Conservation (phyloP, 106 monocot genomes). For the Platanthera zijinensis region DNA sequence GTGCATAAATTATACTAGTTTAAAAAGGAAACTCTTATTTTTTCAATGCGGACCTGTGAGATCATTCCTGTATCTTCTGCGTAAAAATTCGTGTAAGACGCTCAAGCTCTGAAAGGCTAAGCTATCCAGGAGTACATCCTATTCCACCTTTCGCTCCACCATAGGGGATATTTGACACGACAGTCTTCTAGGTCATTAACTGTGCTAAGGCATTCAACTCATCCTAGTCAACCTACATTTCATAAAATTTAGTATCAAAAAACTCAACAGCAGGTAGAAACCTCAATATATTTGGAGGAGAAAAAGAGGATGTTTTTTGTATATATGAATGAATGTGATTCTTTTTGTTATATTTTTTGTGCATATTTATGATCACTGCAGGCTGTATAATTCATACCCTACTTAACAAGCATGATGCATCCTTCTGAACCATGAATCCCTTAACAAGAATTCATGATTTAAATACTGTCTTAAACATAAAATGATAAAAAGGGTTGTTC, state of each 20-base stretch:
- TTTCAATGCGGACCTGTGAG: constrained; percentile 27
- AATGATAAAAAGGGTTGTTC: too few relatives aligned
- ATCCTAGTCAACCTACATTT: constrained; percentile 76
- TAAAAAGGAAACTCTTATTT: neutral
- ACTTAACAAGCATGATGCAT: too few relatives aligned
- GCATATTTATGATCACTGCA: too few relatives aligned
- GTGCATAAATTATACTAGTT: neutral
- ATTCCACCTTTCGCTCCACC: constrained; percentile 95
- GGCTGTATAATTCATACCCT: too few relatives aligned
- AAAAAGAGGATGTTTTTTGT: too few relatives aligned
- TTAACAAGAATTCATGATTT: too few relatives aligned
- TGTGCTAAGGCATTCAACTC: constrained; percentile 91
- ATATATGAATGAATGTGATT: too few relatives aligned
- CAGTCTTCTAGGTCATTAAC: constrained; percentile 94
- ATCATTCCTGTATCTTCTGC: constrained; percentile 92
- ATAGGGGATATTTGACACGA: constrained; percentile 89
- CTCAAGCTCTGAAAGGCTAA: constrained; percentile 72
- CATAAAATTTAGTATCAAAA: neutral
- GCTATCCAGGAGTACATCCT: constrained; percentile 68
- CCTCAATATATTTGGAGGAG: neutral
- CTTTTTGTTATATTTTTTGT: too few relatives aligned
- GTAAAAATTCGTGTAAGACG: constrained; percentile 73
- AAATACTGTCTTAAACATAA: too few relatives aligned
- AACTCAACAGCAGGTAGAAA: neutral
- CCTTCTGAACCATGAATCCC: too few relatives aligned